Conservation (phyloP, 257 asterid species). For the Lithospermum erythrorhizon region DNA sequence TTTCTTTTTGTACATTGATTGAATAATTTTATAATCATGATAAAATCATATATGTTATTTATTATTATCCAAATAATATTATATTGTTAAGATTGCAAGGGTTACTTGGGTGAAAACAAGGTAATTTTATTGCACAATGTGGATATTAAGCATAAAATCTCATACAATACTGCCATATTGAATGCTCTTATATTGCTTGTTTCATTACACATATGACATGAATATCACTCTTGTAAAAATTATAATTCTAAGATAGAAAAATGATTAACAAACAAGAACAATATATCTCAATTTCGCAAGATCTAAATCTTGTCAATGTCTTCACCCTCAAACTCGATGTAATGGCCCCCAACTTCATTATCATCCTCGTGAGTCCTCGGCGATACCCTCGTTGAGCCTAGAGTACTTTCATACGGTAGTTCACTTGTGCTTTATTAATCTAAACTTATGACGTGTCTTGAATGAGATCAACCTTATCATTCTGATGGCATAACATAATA, state of each 20-base stretch:
- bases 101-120: no score
- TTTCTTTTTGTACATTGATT: no score
- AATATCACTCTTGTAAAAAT: constrained; percentile 7
- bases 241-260: constrained; percentile 7
- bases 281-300: constrained; percentile 6
- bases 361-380: constrained; percentile 62
- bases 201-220: constrained; percentile 12
- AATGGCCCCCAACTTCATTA: constrained; percentile 49
- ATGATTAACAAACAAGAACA: constrained; percentile 3
- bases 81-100: no score
- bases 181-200: no score
- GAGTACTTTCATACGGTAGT: constrained; percentile 72
- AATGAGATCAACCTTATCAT: constrained; percentile 93
- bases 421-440: constrained; percentile 96
- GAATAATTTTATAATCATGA: no score
- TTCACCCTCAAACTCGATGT: constrained; percentile 76
- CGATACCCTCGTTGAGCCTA: constrained; percentile 70
- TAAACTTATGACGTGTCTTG: constrained; percentile 86
- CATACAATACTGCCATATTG: no score
- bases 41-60: no score
- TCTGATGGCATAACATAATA: constrained; percentile 23
- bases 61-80: no score
- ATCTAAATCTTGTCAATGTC: constrained; percentile 76
- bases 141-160: no score
- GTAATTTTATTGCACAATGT: no score